phyloP scores from a whole-genome alignment of 176 grass and related monocot genomes.

The Rhynchospora tenuis region DNA sequence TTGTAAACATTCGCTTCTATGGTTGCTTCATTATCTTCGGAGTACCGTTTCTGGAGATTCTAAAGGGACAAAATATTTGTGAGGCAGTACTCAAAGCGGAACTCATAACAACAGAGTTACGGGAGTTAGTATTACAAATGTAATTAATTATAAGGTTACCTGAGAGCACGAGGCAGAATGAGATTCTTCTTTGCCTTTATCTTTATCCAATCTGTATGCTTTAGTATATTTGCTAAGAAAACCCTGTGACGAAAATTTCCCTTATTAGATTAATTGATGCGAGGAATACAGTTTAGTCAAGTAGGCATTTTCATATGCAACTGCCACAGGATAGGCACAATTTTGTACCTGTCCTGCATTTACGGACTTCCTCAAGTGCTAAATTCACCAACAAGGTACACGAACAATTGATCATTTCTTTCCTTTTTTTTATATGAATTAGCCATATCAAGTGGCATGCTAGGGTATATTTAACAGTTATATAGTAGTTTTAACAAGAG shows the following conservation, averaged over 20 bases:
- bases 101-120: not conserved
- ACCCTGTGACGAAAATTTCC: not conserved
- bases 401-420: not conserved
- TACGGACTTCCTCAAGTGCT: constrained; percentile 17
- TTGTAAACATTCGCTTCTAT: constrained; percentile 40
- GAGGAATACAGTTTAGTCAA: not conserved
- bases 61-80: not conserved
- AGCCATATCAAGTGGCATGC: not conserved
- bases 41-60: not conserved
- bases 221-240: not conserved
- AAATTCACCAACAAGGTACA: not conserved
- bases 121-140: not conserved
- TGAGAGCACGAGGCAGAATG: not conserved
- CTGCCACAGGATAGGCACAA: not conserved
- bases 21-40: constrained; percentile 22
- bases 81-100: not conserved
- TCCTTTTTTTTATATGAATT: not conserved
- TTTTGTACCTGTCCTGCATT: constrained; percentile 7
- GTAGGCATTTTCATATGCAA: not conserved
- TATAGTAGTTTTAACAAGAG: not conserved
- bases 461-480: not conserved
- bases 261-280: not conserved
- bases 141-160: not conserved
- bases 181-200: not conserved
- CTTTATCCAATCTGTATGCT: not conserved